These are phyloP conservation scores for Pisolithus thermaeus DNA, from an alignment of 1,284 basidiomycete genomes.

Conservation along the genomic window DNA sequence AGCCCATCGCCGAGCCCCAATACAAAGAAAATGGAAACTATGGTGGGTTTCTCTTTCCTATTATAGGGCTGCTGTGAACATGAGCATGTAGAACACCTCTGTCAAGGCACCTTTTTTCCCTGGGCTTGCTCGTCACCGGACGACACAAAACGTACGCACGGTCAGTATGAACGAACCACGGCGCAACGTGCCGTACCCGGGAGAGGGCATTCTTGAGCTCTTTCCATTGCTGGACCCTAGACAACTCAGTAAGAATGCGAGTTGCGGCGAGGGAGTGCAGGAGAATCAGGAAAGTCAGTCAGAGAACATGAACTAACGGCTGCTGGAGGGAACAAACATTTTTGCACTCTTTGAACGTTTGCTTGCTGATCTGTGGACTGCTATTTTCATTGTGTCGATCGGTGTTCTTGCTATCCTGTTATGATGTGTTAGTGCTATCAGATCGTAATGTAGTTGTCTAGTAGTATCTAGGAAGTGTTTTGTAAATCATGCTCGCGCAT, in stretches of 20 bases:
- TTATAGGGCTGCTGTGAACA: not conserved
- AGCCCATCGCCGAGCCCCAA: conserved; percentile 8
- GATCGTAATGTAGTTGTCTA: conserved; percentile 4
- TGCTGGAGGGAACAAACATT: not conserved
- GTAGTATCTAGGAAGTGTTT: too few species aligned
- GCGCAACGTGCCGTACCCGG: conserved; percentile 6
- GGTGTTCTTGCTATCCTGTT: not conserved
- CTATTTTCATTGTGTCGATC: not conserved
- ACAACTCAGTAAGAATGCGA: not conserved
- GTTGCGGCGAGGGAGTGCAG: not conserved
- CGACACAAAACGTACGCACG: conserved; percentile 6
- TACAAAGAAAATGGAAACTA: not conserved
- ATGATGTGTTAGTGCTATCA: not conserved
- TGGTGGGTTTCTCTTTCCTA: conserved; percentile 6
- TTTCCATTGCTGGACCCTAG: conserved; percentile 2
- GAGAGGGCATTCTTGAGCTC: conserved; percentile 13
- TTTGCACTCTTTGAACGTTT: conserved; percentile 1
- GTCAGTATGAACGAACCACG: conserved; percentile 9
- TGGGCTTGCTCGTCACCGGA: conserved; percentile 2
- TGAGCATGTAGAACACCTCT: conserved; percentile 6
- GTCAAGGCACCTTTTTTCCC: conserved; percentile 5
- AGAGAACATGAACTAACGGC: not conserved
- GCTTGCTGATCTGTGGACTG: not conserved
- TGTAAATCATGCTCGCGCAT: not conserved
- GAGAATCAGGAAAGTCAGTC: not conserved